These are phyloP conservation scores for Coemansia javaensis DNA, from an alignment of 192 early-diverging fungal genomes.

Conservation along the genomic window DNA sequence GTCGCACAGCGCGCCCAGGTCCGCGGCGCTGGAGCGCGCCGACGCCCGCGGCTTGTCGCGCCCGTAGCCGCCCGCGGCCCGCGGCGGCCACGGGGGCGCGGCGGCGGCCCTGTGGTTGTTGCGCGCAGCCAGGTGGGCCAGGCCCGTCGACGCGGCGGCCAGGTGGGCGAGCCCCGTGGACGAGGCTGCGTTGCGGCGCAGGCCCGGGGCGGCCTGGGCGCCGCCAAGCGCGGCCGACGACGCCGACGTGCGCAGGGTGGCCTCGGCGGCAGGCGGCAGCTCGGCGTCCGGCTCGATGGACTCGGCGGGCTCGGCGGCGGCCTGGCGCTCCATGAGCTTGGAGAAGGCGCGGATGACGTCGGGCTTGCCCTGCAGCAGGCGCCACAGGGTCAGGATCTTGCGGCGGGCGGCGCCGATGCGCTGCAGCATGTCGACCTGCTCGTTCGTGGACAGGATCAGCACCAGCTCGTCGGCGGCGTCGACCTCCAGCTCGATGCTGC, in stretches of 20 bases:
- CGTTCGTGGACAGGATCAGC: constrained; percentile 84
- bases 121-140: too few relatives aligned
- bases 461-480: constrained; percentile 95
- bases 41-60: constrained; percentile 12
- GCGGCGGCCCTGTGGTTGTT: too few relatives aligned
- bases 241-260: not conserved
- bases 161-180: constrained; percentile 7
- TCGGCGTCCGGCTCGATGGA: constrained; percentile 3
- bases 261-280: constrained; percentile 2
- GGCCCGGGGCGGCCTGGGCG: not conserved
- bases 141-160: constrained; percentile 2
- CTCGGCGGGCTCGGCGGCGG: constrained; percentile 8
- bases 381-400: constrained; percentile 63
- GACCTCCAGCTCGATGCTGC: constrained; percentile 88
- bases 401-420: constrained; percentile 69
- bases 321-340: constrained; percentile 55
- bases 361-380: constrained; percentile 65
- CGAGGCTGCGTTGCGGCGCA: constrained; percentile 8
- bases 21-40: constrained; percentile 16
- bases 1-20: constrained; percentile 5
- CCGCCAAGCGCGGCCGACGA: not conserved
- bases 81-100: constrained; percentile 18
- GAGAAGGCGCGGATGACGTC: constrained; percentile 70
- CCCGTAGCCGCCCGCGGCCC: constrained; percentile 2
- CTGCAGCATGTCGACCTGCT: constrained; percentile 73